Evolutionary conservation across 306 rosid genomes (phyloP).

Genomic region (Quillaja saponaria): DNA sequence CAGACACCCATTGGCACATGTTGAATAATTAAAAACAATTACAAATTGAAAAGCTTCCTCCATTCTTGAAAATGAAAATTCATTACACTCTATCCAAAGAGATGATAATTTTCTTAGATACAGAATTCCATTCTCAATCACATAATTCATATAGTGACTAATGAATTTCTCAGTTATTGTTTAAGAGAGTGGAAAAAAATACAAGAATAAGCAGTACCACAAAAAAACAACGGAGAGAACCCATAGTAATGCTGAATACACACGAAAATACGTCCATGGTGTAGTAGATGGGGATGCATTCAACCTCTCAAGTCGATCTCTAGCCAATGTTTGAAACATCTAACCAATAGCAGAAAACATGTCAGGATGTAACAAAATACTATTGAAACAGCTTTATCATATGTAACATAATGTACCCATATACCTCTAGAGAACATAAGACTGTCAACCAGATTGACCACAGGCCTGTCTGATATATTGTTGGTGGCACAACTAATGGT

Average conservation of each 20-base stretch:
- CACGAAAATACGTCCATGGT: conserved; percentile 87
- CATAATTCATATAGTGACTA: too few species aligned
- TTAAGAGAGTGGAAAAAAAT: not conserved
- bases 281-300: conserved; percentile 98
- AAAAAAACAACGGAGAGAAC: conserved; percentile 74
- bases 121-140: too few species aligned
- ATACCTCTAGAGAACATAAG: conserved; percentile 89
- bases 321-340: conserved; percentile 99
- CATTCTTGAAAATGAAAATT: too few species aligned
- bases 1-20: too few species aligned
- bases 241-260: conserved; percentile 75
- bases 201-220: conserved; percentile 57
- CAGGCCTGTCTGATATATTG: conserved; percentile 77
- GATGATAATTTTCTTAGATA: too few species aligned
- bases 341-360: conserved; percentile 36
- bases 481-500: conserved; percentile 84
- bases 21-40: too few species aligned
- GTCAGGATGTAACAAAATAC: conserved; percentile 22
- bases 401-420: not conserved
- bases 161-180: too few species aligned
- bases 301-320: conserved; percentile 88
- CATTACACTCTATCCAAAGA: too few species aligned
- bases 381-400: not conserved
- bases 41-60: too few species aligned
- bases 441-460: conserved; percentile 93